Evolutionary conservation across 2,329 filamentous ascomycete genomes (phyloP).

Genomic region (Pseudodiploospora longispora): DNA sequence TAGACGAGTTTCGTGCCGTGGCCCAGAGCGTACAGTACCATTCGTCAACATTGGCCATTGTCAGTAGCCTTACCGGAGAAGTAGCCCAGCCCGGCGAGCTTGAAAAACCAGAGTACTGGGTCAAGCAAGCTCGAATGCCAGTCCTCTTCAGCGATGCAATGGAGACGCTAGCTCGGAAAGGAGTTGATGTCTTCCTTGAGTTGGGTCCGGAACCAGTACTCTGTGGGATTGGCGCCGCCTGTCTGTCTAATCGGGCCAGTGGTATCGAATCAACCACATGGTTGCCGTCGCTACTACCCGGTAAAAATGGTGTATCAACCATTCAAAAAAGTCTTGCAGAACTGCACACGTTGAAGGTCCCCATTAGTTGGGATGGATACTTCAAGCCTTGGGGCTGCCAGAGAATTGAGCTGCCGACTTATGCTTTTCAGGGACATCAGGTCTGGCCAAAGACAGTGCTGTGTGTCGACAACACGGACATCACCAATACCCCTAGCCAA

Average conservation of each 20-base stretch:
- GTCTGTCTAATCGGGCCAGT: conserved; percentile 11
- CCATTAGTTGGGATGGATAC: conserved; percentile 22
- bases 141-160: conserved; percentile 48
- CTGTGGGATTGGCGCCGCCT: conserved; percentile 20
- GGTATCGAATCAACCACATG: conserved; percentile 10
- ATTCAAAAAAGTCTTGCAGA: conserved; percentile 16
- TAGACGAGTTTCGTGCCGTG: conserved; percentile 47
- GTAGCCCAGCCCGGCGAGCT: conserved; percentile 39
- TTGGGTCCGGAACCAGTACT: conserved; percentile 20
- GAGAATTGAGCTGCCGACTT: conserved; percentile 21
- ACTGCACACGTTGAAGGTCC: conserved; percentile 17
- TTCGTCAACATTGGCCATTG: conserved; percentile 41
- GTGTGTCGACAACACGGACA: too few relatives aligned
- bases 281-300: conserved; percentile 18
- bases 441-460: not conserved
- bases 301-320: conserved; percentile 8
- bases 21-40: conserved; percentile 29
- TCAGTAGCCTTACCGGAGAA: conserved; percentile 56
- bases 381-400: conserved; percentile 18
- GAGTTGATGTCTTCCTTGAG: conserved; percentile 21
- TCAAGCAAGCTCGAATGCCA: conserved; percentile 51
- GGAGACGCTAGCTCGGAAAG: conserved; percentile 13
- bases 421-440: conserved; percentile 20
- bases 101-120: conserved; percentile 51
- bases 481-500: not conserved